Conservation (phyloP, 371 early-diverging fungal genomes). For the Mucor ambiguus region DNA sequence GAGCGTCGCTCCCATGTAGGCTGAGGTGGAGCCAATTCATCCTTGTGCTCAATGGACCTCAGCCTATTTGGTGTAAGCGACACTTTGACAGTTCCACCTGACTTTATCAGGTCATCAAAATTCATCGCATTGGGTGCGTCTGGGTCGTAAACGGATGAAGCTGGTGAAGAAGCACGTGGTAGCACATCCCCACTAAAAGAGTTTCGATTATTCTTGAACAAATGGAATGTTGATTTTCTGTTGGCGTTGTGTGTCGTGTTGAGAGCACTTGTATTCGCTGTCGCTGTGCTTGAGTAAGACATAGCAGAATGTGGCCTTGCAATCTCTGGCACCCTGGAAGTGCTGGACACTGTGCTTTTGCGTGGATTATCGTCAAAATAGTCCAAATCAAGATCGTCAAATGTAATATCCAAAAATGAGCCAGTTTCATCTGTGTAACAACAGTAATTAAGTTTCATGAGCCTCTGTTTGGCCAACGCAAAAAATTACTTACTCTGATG, state of each 20-base stretch:
- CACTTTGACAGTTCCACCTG: conserved; percentile 63
- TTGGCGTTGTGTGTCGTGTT: conserved; percentile 17
- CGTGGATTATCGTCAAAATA: conserved; percentile 32
- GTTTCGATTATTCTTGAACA: conserved; percentile 45
- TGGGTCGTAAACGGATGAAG: conserved; percentile 35
- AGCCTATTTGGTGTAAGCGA: conserved; percentile 66
- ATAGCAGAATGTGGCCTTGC: conserved; percentile 41
- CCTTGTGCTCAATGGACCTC: conserved; percentile 58
- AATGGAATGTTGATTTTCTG: conserved; percentile 45
- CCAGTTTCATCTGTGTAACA: conserved; percentile 26
- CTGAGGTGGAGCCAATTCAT: conserved; percentile 9
- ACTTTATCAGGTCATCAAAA: conserved; percentile 63
- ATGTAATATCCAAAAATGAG: conserved; percentile 27
- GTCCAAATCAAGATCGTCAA: conserved; percentile 44
- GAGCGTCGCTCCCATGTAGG: conserved; percentile 41
- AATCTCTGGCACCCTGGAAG: not conserved
- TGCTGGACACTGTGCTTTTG: conserved; percentile 13
- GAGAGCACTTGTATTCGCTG: not conserved
- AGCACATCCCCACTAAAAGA: conserved; percentile 24
- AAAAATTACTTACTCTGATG: conserved; percentile 16
- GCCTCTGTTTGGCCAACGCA: not conserved
- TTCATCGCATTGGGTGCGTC: conserved; percentile 38
- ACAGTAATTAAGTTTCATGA: not conserved
- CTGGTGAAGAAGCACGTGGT: conserved; percentile 22
- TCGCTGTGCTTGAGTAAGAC: conserved; percentile 18